Percentiles rank a stretch among this genome's conserved stretches.
phyloP scores from a whole-genome alignment of 768 basidiomycete species.

The Mycena maculata region DNA sequence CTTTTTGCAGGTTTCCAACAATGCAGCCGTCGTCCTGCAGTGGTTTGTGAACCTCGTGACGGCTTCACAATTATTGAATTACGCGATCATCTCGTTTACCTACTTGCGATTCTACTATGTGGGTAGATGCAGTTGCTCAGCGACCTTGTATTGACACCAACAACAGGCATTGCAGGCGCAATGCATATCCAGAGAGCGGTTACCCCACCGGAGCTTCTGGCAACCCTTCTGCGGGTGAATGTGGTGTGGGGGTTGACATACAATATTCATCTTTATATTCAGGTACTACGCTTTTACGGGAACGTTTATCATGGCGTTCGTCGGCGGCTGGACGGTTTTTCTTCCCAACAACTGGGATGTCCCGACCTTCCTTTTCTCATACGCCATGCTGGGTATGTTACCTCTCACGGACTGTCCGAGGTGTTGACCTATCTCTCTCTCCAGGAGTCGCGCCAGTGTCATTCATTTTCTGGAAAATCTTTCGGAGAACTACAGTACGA shows the following conservation, averaged over 20 bases:
- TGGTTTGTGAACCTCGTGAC: constrained; percentile 65
- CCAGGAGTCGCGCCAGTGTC: constrained; percentile 50
- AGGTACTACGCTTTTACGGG: constrained; percentile 59
- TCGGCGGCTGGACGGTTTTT: constrained; percentile 63
- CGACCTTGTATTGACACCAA: background rate
- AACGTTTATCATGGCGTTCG: constrained; percentile 59
- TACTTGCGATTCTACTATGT: constrained; percentile 62
- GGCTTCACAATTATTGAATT: constrained; percentile 61
- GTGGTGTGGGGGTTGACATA: background rate
- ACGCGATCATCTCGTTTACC: constrained; percentile 59
- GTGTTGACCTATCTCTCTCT: background rate
- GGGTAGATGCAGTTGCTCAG: constrained; percentile 23
- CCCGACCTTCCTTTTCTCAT: constrained; percentile 62
- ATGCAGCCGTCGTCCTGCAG: constrained; percentile 58
- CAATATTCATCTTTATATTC: background rate
- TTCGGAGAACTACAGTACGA: constrained; percentile 53
- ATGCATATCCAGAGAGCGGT: constrained; percentile 54
- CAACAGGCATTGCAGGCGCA: constrained; percentile 57
- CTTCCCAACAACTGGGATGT: constrained; percentile 58
- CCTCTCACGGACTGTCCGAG: background rate
- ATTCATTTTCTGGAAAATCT: constrained; percentile 60
- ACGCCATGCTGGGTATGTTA: constrained; percentile 53
- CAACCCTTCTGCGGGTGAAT: constrained; percentile 63
- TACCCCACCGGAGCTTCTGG: constrained; percentile 61
- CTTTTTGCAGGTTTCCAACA: constrained; percentile 62